Evolutionary conservation across 805 yeast species (phyloP), one percentile per base, ranked within the genome.

Genomic region (Myxozyma neotropica): DNA sequence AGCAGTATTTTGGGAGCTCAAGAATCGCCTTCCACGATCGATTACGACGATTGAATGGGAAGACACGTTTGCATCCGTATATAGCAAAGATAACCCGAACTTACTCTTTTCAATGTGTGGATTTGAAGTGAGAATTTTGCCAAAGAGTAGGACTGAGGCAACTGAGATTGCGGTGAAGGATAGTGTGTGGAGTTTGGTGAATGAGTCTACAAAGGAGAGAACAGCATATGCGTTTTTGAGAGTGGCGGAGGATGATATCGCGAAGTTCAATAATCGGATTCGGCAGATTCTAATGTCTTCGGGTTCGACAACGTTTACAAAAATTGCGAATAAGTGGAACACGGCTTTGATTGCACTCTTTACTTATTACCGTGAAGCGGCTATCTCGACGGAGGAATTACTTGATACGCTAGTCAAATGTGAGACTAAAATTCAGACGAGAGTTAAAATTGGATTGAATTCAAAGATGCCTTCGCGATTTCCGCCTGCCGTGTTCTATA

Each of bases 401-500:
- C 76, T 94, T 10, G 97, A 92, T 71, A 78, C 84, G 2, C 76
- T 94, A 48, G 99, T 94, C 10, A 89, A 88, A 69, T 83, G 95
- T 66, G 99, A 94, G 70, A 92, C 97, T 0, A 86, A 88, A 69
- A 87, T 94, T 46, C 99, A 94, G 74, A 94, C 92, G 55, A 80
- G 96, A 65, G 96, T 94, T 19, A 94, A 94, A 71, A 82, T 93
- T 76, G 99, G 99, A 0, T 79, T 94, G 61, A 94, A 94, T 69
- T 93, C 98, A 13, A 94, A 94, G 74, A 94, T 94, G 99, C 99
- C 99, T 0, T 86, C 97, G 0, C 80, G 99, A 57, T 94, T 94
- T 75, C 99, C 99, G 2, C 99, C 99, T 0, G 97, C 97, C 2
- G 99, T 94, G 0, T 94, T 94, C 69, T 94, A 94, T 71, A 91